A percentile compares a stretch with the other conserved stretches of the same genome.
Evolutionary conservation across 2,329 filamentous ascomycete species (phyloP).

Genomic region (Chaetothyriales sp.): DNA sequence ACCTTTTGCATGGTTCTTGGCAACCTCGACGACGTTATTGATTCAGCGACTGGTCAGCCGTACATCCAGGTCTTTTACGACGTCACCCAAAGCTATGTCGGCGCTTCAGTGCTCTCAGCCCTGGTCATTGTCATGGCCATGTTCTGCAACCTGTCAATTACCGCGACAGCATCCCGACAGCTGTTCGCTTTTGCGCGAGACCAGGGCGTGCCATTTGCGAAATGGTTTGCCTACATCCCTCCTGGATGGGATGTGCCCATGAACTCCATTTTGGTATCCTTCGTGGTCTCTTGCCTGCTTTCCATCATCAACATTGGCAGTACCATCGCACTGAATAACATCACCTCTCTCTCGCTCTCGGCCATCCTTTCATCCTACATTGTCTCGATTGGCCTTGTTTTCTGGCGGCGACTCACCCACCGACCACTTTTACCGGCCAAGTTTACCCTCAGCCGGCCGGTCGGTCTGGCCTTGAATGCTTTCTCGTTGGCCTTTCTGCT

Average conservation of each 20-base stretch:
- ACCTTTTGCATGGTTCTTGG: conserved; percentile 27
- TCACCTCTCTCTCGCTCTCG: conserved; percentile 27
- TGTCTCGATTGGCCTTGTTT: conserved; percentile 24
- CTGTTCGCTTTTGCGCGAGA: conserved; percentile 31
- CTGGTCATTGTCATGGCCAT: conserved; percentile 23
- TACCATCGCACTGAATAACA: conserved; percentile 29
- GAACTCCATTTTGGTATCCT: conserved; percentile 28
- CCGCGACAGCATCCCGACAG: conserved; percentile 28
- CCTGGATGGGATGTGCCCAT: conserved; percentile 16
- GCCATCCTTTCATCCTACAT: conserved; percentile 30
- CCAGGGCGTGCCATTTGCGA: conserved; percentile 25
- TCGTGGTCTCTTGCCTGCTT: conserved; percentile 31
- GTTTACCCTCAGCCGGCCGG: conserved; percentile 26
- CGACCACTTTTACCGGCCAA: conserved; percentile 24
- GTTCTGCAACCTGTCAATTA: conserved; percentile 22
- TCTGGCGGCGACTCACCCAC: conserved; percentile 24
- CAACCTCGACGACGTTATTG: conserved; percentile 22
- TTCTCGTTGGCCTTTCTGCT: conserved; percentile 19
- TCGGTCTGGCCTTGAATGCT: conserved; percentile 28
- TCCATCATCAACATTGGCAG: conserved; percentile 24
- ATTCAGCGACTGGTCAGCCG: conserved; percentile 24
- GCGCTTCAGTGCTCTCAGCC: conserved; percentile 22
- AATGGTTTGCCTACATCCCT: conserved; percentile 16
- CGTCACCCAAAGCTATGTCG: conserved; percentile 21
- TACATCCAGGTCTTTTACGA: conserved; percentile 28